phyloP scores from a whole-genome alignment of 148 eudicot genomes.

The Rhododendron ovatum region DNA sequence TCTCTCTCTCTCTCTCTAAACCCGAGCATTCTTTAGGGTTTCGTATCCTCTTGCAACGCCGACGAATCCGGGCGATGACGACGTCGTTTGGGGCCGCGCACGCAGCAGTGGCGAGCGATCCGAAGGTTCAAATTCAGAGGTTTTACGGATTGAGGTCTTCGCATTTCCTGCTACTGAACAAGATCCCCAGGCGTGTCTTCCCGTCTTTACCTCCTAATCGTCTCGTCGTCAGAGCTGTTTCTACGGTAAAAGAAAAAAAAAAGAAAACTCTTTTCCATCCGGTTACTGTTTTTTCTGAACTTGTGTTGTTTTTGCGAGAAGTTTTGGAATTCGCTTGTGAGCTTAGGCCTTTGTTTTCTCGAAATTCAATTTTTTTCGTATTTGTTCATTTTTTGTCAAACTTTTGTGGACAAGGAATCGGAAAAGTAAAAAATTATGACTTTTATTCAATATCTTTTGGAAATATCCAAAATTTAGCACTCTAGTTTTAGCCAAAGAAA shows the following conservation, averaged over 20 bases:
- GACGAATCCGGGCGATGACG: constrained; percentile 28
- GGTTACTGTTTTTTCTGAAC: neutral
- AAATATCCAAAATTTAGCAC: no score
- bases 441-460: no score
- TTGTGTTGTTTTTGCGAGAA: neutral
- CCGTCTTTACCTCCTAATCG: constrained; percentile 31
- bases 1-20: neutral
- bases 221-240: constrained; percentile 54
- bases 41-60: no score
- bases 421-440: no score
- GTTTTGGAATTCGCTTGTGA: neutral
- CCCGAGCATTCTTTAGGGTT: neutral
- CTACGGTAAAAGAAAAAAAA: constrained; percentile 39
- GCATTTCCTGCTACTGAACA: constrained; percentile 26
- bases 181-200: constrained; percentile 20
- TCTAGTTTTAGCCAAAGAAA: no score
- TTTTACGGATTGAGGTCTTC: constrained; percentile 43
- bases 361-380: no score
- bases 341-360: no score
- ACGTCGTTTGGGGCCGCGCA: constrained; percentile 56
- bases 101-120: constrained; percentile 37
- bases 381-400: no score
- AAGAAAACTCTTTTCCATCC: neutral
- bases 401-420: no score
- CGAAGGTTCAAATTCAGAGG: constrained; percentile 42